Evolutionary conservation across 345 rosid genomes (phyloP).

Genomic region (Euclidium syriacum): DNA sequence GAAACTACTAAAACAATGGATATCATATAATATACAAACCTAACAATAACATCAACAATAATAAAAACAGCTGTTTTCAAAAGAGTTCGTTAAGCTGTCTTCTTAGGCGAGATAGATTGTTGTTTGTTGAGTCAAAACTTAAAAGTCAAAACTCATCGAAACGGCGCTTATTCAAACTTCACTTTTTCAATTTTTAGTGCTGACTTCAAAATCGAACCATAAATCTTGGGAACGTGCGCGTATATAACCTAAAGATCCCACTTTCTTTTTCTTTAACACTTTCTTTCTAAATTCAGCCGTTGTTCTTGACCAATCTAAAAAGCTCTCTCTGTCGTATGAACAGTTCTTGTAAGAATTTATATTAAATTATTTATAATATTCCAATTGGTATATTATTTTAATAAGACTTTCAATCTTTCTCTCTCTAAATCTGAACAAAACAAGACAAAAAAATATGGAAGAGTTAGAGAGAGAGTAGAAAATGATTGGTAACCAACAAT

Average conservation of each 20-base stretch:
- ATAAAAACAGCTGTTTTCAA: too few species aligned
- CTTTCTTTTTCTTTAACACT: background rate
- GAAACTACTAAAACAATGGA: background rate
- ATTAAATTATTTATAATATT: slow-evolving; percentile 7
- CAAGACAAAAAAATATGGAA: slow-evolving; percentile 25
- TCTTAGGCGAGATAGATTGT: slow-evolving; percentile 13
- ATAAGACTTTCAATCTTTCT: slow-evolving; percentile 14
- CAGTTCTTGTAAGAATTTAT: slow-evolving; percentile 5
- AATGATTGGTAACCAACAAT: slow-evolving; percentile 32
- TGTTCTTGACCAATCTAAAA: slow-evolving; percentile 32
- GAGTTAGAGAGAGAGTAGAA: slow-evolving; percentile 27
- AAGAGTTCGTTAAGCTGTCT: slow-evolving; percentile 16
- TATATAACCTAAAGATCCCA: slow-evolving; percentile 21
- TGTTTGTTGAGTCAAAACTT: background rate
- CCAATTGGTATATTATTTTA: background rate
- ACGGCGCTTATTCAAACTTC: slow-evolving; percentile 1
- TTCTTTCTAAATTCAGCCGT: slow-evolving; percentile 8
- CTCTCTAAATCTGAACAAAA: slow-evolving; percentile 28
- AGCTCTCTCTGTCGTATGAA: slow-evolving; percentile 15
- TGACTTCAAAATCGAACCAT: background rate
- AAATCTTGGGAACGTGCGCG: slow-evolving; percentile 27
- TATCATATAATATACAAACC: background rate
- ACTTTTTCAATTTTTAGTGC: background rate
- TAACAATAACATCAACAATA: too few species aligned
- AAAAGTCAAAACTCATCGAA: too few species aligned